These are phyloP conservation scores for Podaxis sp. DNA, from an alignment of 768 basidiomycete species.

Conservation along the genomic window DNA sequence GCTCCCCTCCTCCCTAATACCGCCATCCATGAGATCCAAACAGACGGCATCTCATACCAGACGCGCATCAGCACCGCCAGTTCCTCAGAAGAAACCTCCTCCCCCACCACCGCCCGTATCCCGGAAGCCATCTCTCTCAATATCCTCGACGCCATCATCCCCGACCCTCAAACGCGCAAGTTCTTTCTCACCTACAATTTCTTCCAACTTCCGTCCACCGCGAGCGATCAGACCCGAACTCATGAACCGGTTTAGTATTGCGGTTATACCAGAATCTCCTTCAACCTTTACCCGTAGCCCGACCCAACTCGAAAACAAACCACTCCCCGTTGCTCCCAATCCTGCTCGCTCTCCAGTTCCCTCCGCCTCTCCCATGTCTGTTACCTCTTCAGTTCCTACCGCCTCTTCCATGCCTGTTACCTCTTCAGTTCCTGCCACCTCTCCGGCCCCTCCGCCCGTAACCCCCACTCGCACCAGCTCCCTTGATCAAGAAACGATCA, in stretches of 20 bases:
- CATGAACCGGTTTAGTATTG: constrained; percentile 8
- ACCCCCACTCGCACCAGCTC: constrained; percentile 9
- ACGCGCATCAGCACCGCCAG: constrained; percentile 15
- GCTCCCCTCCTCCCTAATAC: constrained; percentile 33
- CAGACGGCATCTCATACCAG: constrained; percentile 13
- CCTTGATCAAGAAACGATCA: constrained; percentile 22
- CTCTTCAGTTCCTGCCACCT: neutral
- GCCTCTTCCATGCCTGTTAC: neutral
- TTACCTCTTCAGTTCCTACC: neutral
- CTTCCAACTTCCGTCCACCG: neutral
- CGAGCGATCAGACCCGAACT: neutral
- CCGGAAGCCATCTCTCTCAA: constrained; percentile 4
- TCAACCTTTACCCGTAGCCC: neutral
- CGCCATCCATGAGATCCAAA: constrained; percentile 27
- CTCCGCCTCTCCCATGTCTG: neutral
- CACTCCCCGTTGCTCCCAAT: neutral
- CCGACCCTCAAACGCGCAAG: constrained; percentile 2
- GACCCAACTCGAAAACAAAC: neutral
- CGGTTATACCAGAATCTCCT: constrained; percentile 1
- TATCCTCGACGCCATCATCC: neutral
- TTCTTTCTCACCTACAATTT: constrained; percentile 4
- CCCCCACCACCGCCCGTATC: constrained; percentile 11
- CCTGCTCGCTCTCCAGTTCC: neutral
- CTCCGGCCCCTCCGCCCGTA: neutral
- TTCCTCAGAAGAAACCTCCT: constrained; percentile 16